These are phyloP conservation scores for Serpula lacrymans DNA, from an alignment of 768 basidiomycete genomes.

Conservation along the genomic window DNA sequence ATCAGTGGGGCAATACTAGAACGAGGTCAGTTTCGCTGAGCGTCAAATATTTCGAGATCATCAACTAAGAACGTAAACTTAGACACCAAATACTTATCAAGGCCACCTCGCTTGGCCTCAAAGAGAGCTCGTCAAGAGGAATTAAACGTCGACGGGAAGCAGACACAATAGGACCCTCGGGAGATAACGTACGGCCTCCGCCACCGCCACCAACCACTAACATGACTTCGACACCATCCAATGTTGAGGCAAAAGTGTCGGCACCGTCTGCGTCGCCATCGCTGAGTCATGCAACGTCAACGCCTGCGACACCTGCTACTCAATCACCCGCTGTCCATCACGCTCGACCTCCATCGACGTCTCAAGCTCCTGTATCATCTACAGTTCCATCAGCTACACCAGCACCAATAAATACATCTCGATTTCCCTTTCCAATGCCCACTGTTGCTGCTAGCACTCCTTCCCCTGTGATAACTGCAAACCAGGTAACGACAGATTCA, in stretches of 20 bases:
- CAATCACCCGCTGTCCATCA: constrained; percentile 33
- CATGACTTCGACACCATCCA: constrained; percentile 13
- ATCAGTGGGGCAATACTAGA: constrained; percentile 69
- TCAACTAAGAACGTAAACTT: background rate
- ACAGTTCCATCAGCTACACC: constrained; percentile 16
- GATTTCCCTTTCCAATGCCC: constrained; percentile 69
- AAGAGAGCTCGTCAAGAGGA: constrained; percentile 66
- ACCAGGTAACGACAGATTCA: no score
- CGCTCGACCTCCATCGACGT: constrained; percentile 16
- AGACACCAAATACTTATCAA: constrained; percentile 85
- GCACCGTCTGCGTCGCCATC: constrained; percentile 31
- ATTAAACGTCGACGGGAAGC: constrained; percentile 56
- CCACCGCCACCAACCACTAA: constrained; percentile 17
- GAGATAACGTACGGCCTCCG: constrained; percentile 14
- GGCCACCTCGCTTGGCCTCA: constrained; percentile 73
- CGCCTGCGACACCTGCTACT: constrained; percentile 30
- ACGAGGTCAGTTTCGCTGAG: constrained; percentile 53
- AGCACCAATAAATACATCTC: no score
- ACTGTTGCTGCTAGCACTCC: constrained; percentile 60
- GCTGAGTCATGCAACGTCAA: constrained; percentile 20
- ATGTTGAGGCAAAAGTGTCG: constrained; percentile 14
- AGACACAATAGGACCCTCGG: constrained; percentile 27
- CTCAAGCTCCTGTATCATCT: constrained; percentile 13
- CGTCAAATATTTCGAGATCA: background rate
- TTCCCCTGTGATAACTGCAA: constrained; percentile 50